These are phyloP conservation scores for Venturia oleaginea DNA, from an alignment of 2,329 filamentous ascomycete species.

Conservation along the genomic window DNA sequence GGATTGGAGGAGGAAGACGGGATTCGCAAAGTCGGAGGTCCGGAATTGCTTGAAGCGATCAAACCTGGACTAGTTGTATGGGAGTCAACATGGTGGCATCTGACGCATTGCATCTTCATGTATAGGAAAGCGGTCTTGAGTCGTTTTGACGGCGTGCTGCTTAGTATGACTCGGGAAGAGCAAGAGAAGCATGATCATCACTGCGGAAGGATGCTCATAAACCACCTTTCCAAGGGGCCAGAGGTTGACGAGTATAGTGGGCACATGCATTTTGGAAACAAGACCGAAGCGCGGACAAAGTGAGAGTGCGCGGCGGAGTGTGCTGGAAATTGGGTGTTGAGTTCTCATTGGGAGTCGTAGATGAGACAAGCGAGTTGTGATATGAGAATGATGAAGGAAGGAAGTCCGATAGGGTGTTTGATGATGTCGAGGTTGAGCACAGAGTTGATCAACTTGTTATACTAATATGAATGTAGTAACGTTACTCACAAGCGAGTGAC, in stretches of 20 bases:
- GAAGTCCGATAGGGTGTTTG: too few relatives aligned
- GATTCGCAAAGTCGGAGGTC: not conserved
- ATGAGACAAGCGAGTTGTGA: too few relatives aligned
- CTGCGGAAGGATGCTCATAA: not conserved
- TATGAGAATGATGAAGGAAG: too few relatives aligned
- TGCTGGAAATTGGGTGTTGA: too few relatives aligned
- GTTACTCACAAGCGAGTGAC: too few relatives aligned
- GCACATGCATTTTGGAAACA: not conserved
- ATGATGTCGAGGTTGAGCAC: too few relatives aligned
- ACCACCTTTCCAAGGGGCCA: not conserved
- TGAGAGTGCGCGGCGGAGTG: too few relatives aligned
- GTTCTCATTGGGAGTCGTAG: too few relatives aligned
- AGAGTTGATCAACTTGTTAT: too few relatives aligned
- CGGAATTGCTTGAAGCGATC: not conserved
- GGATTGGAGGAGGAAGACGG: not conserved
- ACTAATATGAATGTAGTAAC: too few relatives aligned
- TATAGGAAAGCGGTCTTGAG: not conserved
- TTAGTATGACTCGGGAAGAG: not conserved
- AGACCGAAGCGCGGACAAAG: too few relatives aligned
- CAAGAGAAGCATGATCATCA: not conserved
- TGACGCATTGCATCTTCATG: not conserved
- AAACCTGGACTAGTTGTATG: not conserved
- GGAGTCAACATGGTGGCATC: not conserved
- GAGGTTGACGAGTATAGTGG: not conserved
- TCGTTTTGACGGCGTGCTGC: not conserved